Evolutionary conservation across 192 early-diverging fungal species (phyloP).

Genomic region (Rhizophagus clarus): DNA sequence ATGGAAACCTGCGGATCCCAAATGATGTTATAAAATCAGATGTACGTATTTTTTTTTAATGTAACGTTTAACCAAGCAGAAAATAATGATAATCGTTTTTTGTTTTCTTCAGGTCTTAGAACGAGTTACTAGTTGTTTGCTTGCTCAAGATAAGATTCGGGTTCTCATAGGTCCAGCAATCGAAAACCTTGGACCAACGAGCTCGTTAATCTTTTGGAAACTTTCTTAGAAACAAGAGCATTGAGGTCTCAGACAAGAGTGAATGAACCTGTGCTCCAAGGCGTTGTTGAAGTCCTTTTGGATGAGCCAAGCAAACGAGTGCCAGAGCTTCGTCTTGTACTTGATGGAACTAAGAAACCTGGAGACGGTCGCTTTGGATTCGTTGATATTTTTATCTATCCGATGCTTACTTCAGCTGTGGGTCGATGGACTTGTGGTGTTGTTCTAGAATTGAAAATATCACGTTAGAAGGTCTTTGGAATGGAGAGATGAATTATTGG

Average conservation of each 20-base stretch:
- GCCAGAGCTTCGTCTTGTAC: constrained; percentile 39
- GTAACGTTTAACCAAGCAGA: constrained; percentile 19
- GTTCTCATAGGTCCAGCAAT: constrained; percentile 40
- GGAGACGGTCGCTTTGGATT: constrained; percentile 37
- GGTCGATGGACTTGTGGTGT: constrained; percentile 24
- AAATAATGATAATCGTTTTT: constrained; percentile 23
- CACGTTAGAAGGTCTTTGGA: constrained; percentile 38
- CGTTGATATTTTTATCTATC: constrained; percentile 37
- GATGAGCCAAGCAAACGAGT: constrained; percentile 34
- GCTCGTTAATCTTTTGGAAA: constrained; percentile 35
- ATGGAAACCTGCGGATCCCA: constrained; percentile 35
- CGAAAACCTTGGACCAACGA: constrained; percentile 34
- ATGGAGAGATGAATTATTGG: constrained; percentile 29
- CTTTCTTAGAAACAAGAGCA: constrained; percentile 33
- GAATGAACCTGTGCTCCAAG: constrained; percentile 39
- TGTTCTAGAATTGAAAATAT: constrained; percentile 40
- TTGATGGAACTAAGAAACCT: constrained; percentile 37
- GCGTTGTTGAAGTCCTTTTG: constrained; percentile 37
- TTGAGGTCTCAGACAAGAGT: constrained; percentile 32
- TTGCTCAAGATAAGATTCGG: constrained; percentile 35
- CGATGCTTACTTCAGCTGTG: constrained; percentile 10
- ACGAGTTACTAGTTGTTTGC: constrained; percentile 34
- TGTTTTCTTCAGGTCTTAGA: constrained; percentile 37
- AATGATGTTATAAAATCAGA: constrained; percentile 40
- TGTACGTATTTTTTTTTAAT: constrained; percentile 33